phyloP scores from a whole-genome alignment of 2,329 filamentous ascomycete species.

The Phaeosphaeriaceae sp. region DNA sequence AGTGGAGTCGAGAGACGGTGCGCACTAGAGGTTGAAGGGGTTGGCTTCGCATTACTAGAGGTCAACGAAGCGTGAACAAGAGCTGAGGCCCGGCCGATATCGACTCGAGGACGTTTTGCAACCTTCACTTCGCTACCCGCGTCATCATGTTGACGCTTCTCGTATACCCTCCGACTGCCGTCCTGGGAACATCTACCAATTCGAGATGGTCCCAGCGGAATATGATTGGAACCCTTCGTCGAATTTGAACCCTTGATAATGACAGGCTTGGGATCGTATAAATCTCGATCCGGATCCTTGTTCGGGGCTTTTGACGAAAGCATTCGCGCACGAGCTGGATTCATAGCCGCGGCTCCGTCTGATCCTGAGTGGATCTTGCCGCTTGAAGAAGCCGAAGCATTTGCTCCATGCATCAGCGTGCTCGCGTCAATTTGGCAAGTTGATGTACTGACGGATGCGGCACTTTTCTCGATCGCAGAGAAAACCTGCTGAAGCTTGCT shows the following conservation, averaged over 20 bases:
- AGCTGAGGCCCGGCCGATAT: constrained; percentile 14
- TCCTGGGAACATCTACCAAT: neutral
- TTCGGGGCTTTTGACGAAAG: constrained; percentile 15
- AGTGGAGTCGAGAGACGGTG: neutral
- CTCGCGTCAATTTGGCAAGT: neutral
- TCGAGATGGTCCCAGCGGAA: constrained; percentile 17
- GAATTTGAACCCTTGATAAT: constrained; percentile 3
- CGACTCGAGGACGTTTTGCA: constrained; percentile 21
- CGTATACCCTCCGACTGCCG: neutral
- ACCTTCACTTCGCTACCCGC: neutral
- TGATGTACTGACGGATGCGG: neutral
- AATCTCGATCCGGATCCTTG: constrained; percentile 20
- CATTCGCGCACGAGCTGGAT: constrained; percentile 21
- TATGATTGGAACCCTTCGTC: constrained; percentile 24
- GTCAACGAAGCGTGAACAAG: constrained; percentile 10
- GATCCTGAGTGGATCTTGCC: neutral
- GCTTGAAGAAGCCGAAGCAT: neutral
- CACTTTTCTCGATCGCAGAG: neutral
- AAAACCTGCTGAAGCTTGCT: constrained; percentile 19
- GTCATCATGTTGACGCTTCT: constrained; percentile 9
- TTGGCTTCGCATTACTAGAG: neutral
- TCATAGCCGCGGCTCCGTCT: constrained; percentile 4
- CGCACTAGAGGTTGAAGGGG: neutral
- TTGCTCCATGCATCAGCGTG: neutral
- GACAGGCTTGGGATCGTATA: constrained; percentile 18